Percentiles rank a stretch among this genome's conserved stretches.
These are phyloP conservation scores for Piper longum DNA, from an alignment of 164 flowering plant species.

Conservation along the genomic window DNA sequence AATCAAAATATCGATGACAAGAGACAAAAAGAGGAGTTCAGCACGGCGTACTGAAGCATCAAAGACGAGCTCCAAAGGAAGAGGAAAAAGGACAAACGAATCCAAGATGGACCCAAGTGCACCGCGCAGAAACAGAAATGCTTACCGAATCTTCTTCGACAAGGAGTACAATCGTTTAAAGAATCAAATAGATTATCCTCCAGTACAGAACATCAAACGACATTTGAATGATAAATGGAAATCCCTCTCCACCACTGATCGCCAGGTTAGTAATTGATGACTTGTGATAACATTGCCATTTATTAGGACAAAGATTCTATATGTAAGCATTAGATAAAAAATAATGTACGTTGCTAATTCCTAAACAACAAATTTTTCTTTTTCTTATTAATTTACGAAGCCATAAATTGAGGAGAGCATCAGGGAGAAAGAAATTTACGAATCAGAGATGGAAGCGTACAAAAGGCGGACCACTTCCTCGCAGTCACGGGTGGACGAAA, in stretches of 20 bases:
- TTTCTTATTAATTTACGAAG: neutral
- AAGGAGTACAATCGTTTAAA: conserved; percentile 20
- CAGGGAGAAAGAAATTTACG: conserved; percentile 1
- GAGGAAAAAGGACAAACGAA: conserved; percentile 4
- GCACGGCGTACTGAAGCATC: neutral
- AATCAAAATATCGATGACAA: neutral
- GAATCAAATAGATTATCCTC: conserved; percentile 15
- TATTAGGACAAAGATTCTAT: neutral
- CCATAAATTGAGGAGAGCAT: conserved; percentile 2
- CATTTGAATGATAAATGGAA: neutral
- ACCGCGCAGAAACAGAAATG: conserved; percentile 13
- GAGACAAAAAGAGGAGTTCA: neutral
- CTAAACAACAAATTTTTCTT: too few species aligned
- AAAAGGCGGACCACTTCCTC: neutral
- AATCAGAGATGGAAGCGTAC: conserved; percentile 1
- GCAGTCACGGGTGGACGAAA: neutral
- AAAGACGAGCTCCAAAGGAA: neutral
- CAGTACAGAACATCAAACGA: neutral
- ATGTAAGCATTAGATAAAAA: too few species aligned
- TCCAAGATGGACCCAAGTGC: conserved; percentile 12
- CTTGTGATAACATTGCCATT: too few species aligned
- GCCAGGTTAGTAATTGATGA: neutral
- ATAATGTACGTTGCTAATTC: neutral
- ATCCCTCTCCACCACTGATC: neutral
- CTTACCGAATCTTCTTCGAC: conserved; percentile 20